Evolutionary conservation across 2,329 filamentous ascomycete genomes (phyloP).

Genomic region (Pseudogymnoascus sp.): DNA sequence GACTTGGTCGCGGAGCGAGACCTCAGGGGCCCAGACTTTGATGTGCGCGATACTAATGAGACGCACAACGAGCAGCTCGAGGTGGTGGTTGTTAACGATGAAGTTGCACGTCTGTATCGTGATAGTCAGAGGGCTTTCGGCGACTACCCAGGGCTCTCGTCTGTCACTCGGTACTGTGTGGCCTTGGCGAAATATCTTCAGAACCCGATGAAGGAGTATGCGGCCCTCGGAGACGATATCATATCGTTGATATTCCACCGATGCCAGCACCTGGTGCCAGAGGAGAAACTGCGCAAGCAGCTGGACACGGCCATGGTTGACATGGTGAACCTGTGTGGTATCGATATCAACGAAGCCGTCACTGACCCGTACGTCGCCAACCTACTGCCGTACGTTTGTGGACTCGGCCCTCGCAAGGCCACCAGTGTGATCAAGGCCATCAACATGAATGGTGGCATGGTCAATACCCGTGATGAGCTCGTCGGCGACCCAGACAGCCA

Average conservation of each 20-base stretch:
- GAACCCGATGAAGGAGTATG: conserved; percentile 94
- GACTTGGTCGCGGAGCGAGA: conserved; percentile 70
- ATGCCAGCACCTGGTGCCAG: conserved; percentile 78
- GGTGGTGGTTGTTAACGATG: conserved; percentile 87
- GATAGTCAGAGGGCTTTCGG: conserved; percentile 70
- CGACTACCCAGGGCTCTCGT: conserved; percentile 73
- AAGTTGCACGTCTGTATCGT: conserved; percentile 94
- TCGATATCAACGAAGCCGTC: conserved; percentile 90
- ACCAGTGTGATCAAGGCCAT: conserved; percentile 80
- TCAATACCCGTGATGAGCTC: conserved; percentile 77
- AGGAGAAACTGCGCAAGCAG: conserved; percentile 77
- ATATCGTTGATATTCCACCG: conserved; percentile 80
- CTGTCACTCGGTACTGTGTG: conserved; percentile 81
- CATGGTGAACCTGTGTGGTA: conserved; percentile 93
- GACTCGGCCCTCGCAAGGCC: conserved; percentile 86
- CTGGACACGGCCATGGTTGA: conserved; percentile 97
- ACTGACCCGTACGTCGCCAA: conserved; percentile 75
- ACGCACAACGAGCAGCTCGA: conserved; percentile 74
- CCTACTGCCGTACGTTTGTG: conserved; percentile 82
- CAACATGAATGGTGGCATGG: conserved; percentile 79
- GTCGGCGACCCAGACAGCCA: conserved; percentile 79
- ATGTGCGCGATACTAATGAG: conserved; percentile 68
- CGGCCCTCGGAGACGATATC: conserved; percentile 81
- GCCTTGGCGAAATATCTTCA: conserved; percentile 87
- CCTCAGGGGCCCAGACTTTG: conserved; percentile 72